These are phyloP conservation scores for Aspergillus versicolor DNA, from an alignment of 2,329 filamentous ascomycete genomes.

Conservation along the genomic window DNA sequence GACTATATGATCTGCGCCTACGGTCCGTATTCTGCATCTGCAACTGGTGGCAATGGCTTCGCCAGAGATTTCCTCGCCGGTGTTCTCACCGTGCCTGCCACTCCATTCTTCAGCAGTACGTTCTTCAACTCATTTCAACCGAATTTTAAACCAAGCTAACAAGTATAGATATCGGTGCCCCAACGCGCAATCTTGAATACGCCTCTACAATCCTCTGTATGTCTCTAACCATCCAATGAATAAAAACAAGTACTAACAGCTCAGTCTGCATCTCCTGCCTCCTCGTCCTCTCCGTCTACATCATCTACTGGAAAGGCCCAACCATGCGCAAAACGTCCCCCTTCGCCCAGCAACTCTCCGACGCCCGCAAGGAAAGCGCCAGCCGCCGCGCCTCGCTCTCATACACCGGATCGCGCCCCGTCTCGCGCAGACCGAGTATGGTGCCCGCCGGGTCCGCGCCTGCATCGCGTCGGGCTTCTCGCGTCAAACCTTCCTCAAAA, in stretches of 20 bases:
- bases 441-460: no score
- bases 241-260: background rate
- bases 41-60: slow-evolving; percentile 68
- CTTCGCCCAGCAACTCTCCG: slow-evolving; percentile 63
- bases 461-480: no score
- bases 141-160: background rate
- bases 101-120: slow-evolving; percentile 49
- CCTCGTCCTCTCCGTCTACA: slow-evolving; percentile 63
- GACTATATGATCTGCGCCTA: slow-evolving; percentile 69
- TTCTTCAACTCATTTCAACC: background rate
- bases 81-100: slow-evolving; percentile 60
- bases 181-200: slow-evolving; percentile 55
- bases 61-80: slow-evolving; percentile 66
- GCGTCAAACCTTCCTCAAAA: no score
- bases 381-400: no score
- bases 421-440: no score
- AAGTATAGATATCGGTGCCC: slow-evolving; percentile 50
- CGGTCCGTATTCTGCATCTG: slow-evolving; percentile 64
- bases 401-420: no score
- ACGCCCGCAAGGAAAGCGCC: slow-evolving; percentile 24
- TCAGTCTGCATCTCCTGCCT: slow-evolving; percentile 57
- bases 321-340: slow-evolving; percentile 59
- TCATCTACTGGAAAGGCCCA: slow-evolving; percentile 66
- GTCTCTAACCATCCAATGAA: slow-evolving; percentile 9
- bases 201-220: slow-evolving; percentile 62